Evolutionary conservation across 1,139 yeast species (phyloP).

Genomic region (Geotrichum carabidarum): DNA sequence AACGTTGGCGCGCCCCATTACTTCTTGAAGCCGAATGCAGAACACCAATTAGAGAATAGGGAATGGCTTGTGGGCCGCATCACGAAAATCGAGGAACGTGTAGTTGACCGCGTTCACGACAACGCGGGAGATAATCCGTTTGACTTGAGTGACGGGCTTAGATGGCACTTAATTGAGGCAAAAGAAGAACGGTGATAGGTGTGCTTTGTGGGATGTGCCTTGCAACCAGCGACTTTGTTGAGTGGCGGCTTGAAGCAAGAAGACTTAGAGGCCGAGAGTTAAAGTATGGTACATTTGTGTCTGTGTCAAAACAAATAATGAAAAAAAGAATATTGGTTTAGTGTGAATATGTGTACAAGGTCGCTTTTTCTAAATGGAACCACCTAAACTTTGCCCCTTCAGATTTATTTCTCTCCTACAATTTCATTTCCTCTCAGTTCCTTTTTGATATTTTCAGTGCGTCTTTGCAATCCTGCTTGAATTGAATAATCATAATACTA

Average conservation of each 20-base stretch:
- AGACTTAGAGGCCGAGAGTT: too few species aligned
- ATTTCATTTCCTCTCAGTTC: too few species aligned
- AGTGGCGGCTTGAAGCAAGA: not conserved
- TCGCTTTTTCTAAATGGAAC: not conserved
- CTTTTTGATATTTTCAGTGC: too few species aligned
- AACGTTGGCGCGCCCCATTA: conserved; percentile 77
- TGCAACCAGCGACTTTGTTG: not conserved
- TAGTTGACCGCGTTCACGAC: conserved; percentile 30
- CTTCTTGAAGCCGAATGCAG: conserved; percentile 47
- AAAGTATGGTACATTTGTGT: too few species aligned
- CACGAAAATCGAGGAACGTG: conserved; percentile 44
- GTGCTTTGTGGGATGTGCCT: not conserved
- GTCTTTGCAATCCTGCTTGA: too few species aligned
- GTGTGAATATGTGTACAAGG: not conserved
- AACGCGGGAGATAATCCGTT: conserved; percentile 41
- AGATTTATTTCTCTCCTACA: not conserved
- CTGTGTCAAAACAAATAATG: too few species aligned
- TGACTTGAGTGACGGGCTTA: conserved; percentile 47
- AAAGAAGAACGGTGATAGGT: conserved; percentile 27
- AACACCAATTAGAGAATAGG: conserved; percentile 38
- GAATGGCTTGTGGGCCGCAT: conserved; percentile 76
- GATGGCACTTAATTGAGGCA: conserved; percentile 38
- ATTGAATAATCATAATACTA: too few species aligned
- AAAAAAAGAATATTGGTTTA: too few species aligned
- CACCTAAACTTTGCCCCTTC: not conserved